Base-by-base conservation (phyloP, 345 rosid species). In the Cardamine resedifolia region DNA sequence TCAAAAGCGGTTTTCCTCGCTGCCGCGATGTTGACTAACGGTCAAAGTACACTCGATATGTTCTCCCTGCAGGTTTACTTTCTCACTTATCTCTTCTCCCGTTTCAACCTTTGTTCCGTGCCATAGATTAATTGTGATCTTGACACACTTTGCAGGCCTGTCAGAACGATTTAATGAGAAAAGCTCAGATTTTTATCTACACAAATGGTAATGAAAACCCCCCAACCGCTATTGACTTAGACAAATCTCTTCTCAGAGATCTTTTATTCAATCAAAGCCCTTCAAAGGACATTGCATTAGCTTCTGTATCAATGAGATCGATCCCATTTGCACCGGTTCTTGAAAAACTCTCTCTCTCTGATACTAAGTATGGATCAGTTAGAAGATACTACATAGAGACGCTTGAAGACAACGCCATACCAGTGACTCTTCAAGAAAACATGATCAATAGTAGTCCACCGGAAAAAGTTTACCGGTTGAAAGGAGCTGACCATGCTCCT, bases 401-500 rank as follows among this genome's bases (percentile, higher is more conserved):
- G 15, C 75, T 83, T 0, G 94, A 95, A 56, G 98, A 95, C 66
- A 86, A 83, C 10, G 98, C 98, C n/a, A 82, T 95, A 63, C 88
- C 99, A 5, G 6, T 84, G 21, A n/a, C 71, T 31, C 75, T 86
- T 30, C 98, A 96, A 67, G 91, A 96, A 55, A 82, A 78, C 73
- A 88, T 92, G 99, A 75, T 87, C 52, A 88, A 80, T 39, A 72
- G 87, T n/a, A 82, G 85, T 59, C 90, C 97, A 10, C 98, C 98
- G 0, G 97, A 96, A 71, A 82, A 82, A 18, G 90, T 88, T 23
- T 92, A 87, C 72, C 84, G 80, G 21, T 71, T 95, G 38, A 95
- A 84, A 84, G 99, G 99, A 8, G 85, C 97, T 6, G 99, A 95
- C 49, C 99, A 95, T 82, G 91, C 99, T 9, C 98, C 99, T 9